These are phyloP conservation scores for Collybia sp. DNA, from an alignment of 768 basidiomycete species.

Conservation along the genomic window DNA sequence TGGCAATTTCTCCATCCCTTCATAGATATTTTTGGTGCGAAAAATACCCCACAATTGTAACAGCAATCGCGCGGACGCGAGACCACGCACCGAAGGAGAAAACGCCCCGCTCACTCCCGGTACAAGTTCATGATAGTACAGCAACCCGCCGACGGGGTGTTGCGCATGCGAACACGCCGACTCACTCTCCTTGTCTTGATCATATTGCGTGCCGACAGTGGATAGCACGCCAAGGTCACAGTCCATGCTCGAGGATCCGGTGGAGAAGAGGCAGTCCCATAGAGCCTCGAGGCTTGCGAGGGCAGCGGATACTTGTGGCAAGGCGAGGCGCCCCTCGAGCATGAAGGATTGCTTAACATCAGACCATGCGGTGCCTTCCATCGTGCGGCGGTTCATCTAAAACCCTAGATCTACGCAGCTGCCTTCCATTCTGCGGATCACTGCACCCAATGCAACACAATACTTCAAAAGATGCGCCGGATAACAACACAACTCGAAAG, in stretches of 20 bases:
- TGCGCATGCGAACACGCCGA: constrained; percentile 9
- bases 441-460: constrained; percentile 10
- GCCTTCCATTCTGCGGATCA: constrained; percentile 19
- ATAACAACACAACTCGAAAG: neutral
- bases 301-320: constrained; percentile 15
- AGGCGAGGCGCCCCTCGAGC: constrained; percentile 19
- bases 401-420: constrained; percentile 17
- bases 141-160: constrained; percentile 20
- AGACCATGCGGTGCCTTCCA: constrained; percentile 20
- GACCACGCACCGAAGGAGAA: constrained; percentile 22
- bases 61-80: neutral
- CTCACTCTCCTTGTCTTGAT: neutral
- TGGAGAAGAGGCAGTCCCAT: constrained; percentile 25
- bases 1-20: too few relatives aligned
- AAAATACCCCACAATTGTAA: too few relatives aligned
- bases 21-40: too few relatives aligned
- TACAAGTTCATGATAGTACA: constrained; percentile 25
- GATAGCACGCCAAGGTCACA: constrained; percentile 14
- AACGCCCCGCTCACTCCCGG: constrained; percentile 19
- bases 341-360: constrained; percentile 20
- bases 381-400: constrained; percentile 24
- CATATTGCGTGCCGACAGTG: constrained; percentile 1
- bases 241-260: constrained; percentile 15
- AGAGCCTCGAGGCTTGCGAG: constrained; percentile 17
- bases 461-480: constrained; percentile 1